These are phyloP conservation scores for Pseudopediastrum boryanum DNA, from an alignment of 139 green algal genomes.

Conservation along the genomic window DNA sequence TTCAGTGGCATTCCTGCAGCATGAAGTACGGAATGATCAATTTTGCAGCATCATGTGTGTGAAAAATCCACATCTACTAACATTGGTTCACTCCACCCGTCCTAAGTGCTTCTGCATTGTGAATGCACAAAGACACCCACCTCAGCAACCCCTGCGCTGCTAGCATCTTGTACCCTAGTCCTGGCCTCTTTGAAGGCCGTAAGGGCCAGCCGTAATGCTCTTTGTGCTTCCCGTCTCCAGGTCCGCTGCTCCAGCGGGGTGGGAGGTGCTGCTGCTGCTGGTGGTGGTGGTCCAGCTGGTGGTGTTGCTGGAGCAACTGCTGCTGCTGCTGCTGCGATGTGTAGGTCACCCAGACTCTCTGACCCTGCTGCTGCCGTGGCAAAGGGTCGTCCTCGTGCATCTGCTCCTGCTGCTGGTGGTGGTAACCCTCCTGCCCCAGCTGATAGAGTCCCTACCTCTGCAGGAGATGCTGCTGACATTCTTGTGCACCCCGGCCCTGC, in stretches of 20 bases:
- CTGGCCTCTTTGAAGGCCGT: slow-evolving; percentile 15
- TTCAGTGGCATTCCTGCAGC: too few species aligned
- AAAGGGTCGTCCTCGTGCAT: background rate
- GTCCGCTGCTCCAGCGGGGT: slow-evolving; percentile 30
- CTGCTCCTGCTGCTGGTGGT: slow-evolving; percentile 8
- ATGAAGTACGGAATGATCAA: too few species aligned
- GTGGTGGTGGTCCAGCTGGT: background rate
- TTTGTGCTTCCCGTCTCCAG: slow-evolving; percentile 25
- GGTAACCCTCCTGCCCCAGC: background rate
- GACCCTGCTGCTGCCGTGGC: background rate
- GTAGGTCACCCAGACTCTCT: background rate
- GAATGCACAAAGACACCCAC: too few species aligned
- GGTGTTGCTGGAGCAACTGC: background rate
- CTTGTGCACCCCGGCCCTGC: background rate
- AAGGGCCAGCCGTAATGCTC: slow-evolving; percentile 4
- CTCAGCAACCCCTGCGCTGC: background rate
- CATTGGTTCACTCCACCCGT: too few species aligned
- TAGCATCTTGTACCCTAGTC: background rate
- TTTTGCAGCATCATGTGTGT: too few species aligned
- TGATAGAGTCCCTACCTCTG: background rate
- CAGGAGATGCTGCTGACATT: background rate
- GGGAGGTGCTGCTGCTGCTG: background rate
- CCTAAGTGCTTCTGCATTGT: too few species aligned
- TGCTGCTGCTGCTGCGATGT: background rate
- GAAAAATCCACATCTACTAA: too few species aligned